Conservation (phyloP, 352 stramenopile species). For the Halophytophthora batemanensis region DNA sequence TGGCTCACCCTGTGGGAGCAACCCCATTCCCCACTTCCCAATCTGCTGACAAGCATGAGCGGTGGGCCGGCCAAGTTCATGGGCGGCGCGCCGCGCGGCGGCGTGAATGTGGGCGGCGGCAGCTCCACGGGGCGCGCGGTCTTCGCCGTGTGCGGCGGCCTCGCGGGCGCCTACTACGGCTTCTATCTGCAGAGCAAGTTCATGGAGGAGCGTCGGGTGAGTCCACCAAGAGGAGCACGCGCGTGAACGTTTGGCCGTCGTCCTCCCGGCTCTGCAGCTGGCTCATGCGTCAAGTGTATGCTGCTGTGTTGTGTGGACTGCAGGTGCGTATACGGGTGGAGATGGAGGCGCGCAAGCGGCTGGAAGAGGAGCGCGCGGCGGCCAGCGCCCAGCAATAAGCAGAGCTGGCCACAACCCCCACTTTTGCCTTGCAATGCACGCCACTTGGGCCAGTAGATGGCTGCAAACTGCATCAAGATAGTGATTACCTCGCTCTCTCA, state of each 20-base stretch:
- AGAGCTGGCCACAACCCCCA: no score
- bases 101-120: slow-evolving; percentile 70
- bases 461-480: not conserved
- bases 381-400: no score
- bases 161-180: slow-evolving; percentile 70
- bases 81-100: slow-evolving; percentile 17
- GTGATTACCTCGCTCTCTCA: no score
- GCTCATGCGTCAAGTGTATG: not conserved
- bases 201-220: slow-evolving; percentile 73
- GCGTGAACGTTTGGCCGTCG: slow-evolving; percentile 2
- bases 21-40: no score
- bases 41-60: slow-evolving; percentile 13
- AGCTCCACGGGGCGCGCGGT: slow-evolving; percentile 65
- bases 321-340: slow-evolving; percentile 64
- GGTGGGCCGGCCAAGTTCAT: slow-evolving; percentile 16
- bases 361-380: slow-evolving; percentile 28
- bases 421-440: no score
- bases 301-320: not conserved
- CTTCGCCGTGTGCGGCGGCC: slow-evolving; percentile 64
- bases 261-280: not conserved
- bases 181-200: slow-evolving; percentile 86
- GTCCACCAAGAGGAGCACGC: not conserved
- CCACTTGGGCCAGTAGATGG: not conserved
- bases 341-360: slow-evolving; percentile 57
- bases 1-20: no score